These are phyloP conservation scores for Geotrichum australiense DNA, from an alignment of 1,139 yeast species.

Conservation along the genomic window DNA sequence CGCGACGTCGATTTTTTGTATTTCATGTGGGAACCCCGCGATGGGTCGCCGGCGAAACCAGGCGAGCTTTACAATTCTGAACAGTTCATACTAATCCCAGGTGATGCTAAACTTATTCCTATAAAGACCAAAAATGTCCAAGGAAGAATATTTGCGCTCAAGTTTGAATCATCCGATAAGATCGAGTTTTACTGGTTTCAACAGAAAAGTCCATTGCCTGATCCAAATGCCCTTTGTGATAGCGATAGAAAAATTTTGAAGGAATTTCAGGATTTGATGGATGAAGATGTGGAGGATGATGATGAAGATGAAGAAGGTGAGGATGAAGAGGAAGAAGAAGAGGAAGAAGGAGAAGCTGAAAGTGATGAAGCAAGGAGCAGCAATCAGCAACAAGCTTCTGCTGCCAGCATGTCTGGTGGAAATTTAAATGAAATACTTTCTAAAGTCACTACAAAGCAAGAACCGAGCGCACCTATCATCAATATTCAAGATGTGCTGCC, in stretches of 20 bases:
- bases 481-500: slow-evolving; percentile 41
- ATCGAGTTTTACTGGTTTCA: slow-evolving; percentile 89
- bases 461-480: slow-evolving; percentile 23
- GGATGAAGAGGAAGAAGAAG: slow-evolving; percentile 25
- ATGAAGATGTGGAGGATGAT: slow-evolving; percentile 39
- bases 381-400: neutral
- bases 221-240: slow-evolving; percentile 46
- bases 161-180: slow-evolving; percentile 77
- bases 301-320: slow-evolving; percentile 42
- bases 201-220: slow-evolving; percentile 60
- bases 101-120: slow-evolving; percentile 81
- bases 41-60: slow-evolving; percentile 25
- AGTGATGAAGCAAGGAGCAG: neutral
- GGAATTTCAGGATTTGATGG: slow-evolving; percentile 50
- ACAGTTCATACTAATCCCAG: slow-evolving; percentile 79
- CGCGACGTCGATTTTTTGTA: slow-evolving; percentile 51
- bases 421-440: slow-evolving; percentile 14
- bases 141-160: slow-evolving; percentile 80
- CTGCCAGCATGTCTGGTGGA: neutral
- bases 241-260: slow-evolving; percentile 52
- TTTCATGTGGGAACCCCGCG: slow-evolving; percentile 57
- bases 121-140: slow-evolving; percentile 44
- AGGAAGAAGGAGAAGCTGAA: neutral
- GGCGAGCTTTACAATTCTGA: slow-evolving; percentile 28
- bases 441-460: slow-evolving; percentile 13